Conservation (phyloP, 192 early-diverging fungal genomes). For the Spinellus fusiger region DNA sequence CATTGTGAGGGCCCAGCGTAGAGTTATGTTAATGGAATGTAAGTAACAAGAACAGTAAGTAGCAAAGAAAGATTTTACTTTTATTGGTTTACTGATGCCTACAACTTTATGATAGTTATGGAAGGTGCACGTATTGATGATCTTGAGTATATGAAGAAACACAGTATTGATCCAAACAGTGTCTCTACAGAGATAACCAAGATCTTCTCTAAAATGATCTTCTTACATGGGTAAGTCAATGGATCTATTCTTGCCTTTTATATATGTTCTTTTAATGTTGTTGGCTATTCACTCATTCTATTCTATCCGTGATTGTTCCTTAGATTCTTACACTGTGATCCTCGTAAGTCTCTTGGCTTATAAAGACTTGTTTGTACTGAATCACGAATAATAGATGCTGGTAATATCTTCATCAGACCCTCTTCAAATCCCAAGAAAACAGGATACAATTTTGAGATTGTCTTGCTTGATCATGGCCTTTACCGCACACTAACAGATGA, state of each 20-base stretch:
- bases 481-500: constrained; percentile 69
- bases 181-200: constrained; percentile 72
- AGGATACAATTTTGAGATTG: constrained; percentile 80
- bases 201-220: constrained; percentile 89
- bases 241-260: background rate
- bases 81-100: background rate
- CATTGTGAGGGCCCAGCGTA: constrained; percentile 67
- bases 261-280: background rate
- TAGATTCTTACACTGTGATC: constrained; percentile 83
- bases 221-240: constrained; percentile 55
- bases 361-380: background rate
- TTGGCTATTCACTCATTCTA: background rate
- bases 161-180: constrained; percentile 63
- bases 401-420: constrained; percentile 77
- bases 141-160: constrained; percentile 54
- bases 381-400: constrained; percentile 50
- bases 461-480: constrained; percentile 85
- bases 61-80: background rate
- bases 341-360: constrained; percentile 39
- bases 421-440: constrained; percentile 25
- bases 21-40: constrained; percentile 90
- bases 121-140: constrained; percentile 75
- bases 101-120: constrained; percentile 28
- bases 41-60: background rate
- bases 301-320: background rate